Conservation (phyloP, 1,284 basidiomycete genomes). For the Tylopilus microsporus region DNA sequence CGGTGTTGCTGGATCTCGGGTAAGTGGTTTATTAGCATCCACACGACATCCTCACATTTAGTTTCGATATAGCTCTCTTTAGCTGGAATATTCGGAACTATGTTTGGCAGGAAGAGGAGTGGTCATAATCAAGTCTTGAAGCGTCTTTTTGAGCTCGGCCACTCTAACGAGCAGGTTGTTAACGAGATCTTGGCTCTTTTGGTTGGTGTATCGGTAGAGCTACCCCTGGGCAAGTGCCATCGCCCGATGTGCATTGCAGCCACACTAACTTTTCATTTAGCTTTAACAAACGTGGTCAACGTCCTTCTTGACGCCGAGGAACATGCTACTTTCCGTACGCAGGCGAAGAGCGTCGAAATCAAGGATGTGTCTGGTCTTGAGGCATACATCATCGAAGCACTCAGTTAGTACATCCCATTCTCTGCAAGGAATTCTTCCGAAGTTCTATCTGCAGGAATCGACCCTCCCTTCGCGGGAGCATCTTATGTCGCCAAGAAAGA, state of each 20-base stretch:
- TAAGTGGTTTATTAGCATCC: slow-evolving; percentile 5
- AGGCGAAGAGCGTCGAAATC: slow-evolving; percentile 35
- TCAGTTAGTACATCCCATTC: slow-evolving; percentile 45
- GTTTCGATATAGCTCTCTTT: slow-evolving; percentile 45
- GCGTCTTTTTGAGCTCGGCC: slow-evolving; percentile 51
- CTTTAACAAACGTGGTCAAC: slow-evolving; percentile 51
- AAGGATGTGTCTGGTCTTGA: slow-evolving; percentile 40
- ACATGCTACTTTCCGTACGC: slow-evolving; percentile 37
- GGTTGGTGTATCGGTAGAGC: slow-evolving; percentile 61
- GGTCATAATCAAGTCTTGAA: slow-evolving; percentile 51
- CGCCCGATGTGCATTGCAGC: background rate
- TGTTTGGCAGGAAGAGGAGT: slow-evolving; percentile 49
- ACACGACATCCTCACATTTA: background rate
- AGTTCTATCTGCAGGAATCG: slow-evolving; percentile 36
- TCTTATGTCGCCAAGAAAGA: slow-evolving; percentile 42
- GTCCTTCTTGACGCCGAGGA: slow-evolving; percentile 51
- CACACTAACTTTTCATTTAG: slow-evolving; percentile 29
- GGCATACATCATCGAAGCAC: slow-evolving; percentile 59
- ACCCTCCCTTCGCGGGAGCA: slow-evolving; percentile 42
- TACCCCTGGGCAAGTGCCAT: slow-evolving; percentile 53
- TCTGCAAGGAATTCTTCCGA: slow-evolving; percentile 2
- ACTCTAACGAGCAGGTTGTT: slow-evolving; percentile 54
- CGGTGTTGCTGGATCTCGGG: slow-evolving; percentile 25
- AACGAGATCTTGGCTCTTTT: slow-evolving; percentile 70
- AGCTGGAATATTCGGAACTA: slow-evolving; percentile 40